Evolutionary conservation across 257 asterid genomes (phyloP).

Genomic region (Penstemon barbatus): DNA sequence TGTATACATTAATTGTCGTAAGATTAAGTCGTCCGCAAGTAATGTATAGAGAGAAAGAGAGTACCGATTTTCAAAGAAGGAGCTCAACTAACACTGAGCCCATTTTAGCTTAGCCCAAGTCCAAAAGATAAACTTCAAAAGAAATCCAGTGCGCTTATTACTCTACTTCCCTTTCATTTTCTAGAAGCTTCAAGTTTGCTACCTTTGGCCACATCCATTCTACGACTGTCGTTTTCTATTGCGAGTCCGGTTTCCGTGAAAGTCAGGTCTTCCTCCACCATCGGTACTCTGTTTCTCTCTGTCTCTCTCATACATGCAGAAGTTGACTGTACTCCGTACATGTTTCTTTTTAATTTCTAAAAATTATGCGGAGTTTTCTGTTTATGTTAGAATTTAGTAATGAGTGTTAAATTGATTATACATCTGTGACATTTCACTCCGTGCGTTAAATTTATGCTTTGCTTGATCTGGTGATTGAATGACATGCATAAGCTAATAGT

Average conservation of each 20-base stretch:
- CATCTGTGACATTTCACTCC: neutral
- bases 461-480: conserved; percentile 6
- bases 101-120: too few species aligned
- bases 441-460: neutral
- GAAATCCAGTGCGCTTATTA: too few species aligned
- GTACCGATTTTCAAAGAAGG: too few species aligned
- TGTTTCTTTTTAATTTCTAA: neutral
- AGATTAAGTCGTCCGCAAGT: too few species aligned
- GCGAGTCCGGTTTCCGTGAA: conserved; percentile 26
- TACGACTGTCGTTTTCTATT: conserved; percentile 32
- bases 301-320: neutral
- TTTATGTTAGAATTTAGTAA: neutral
- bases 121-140: too few species aligned
- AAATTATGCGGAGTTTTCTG: too few species aligned
- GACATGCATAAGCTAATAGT: neutral
- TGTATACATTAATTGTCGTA: too few species aligned
- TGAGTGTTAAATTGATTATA: neutral
- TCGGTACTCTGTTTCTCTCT: conserved; percentile 17
- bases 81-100: too few species aligned
- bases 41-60: too few species aligned
- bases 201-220: conserved; percentile 15
- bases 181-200: conserved; percentile 28
- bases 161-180: conserved; percentile 27
- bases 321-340: neutral
- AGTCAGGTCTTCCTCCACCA: conserved; percentile 37